Evolutionary conservation across 139 green algal species (phyloP), one percentile per base, ranked within the genome.

Genomic region (Spirogloea muscicola): DNA sequence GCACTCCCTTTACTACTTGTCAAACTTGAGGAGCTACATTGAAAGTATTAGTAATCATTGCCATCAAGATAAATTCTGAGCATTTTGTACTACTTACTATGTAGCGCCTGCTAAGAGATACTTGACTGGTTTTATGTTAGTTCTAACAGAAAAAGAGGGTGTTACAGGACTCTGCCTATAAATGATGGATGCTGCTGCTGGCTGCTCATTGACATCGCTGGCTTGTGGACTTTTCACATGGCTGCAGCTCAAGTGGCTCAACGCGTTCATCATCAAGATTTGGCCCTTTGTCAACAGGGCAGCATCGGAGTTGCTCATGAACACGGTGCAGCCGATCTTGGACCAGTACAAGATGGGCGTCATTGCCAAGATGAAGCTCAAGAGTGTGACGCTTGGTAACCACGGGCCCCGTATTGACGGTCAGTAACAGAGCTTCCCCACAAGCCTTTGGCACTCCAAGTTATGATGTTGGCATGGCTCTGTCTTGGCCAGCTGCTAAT

Each of bases 271-370:
- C 9, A 63, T 44, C 39, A 21, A 63, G 33, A 33, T 72, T 4
- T 72, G 63, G 63, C 63, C 63, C 3, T 72, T 39, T 33, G 3
- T 72, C 27, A 72, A 72, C 39, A 72, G 61, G 63, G 63, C 63
- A 5, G 29, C 63, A 5, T 72, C 3, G 4, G 27, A 72, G 38
- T 36, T 72, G 63, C 4, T 72, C 4, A 63, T 3, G 36, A 40
- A 72, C 9, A 62, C 25, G 27, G 18, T 72, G 27, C 60, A 6
- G 5, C 27, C 27, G 18, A 48, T 72, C 36, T 48, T 72, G 27
- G 63, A 52, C 5, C n/a, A 36, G 48, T 72, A 72, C 7, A 72
- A 72, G 33, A 29, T 63, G 27, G 63, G 36, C 48, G 4, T 72
- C 33, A 33, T 72, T 3, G 38, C 31, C 31, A 38, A 48, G 6